Evolutionary conservation across 768 basidiomycete genomes (phyloP).

Genomic region (Hericium alpestre): DNA sequence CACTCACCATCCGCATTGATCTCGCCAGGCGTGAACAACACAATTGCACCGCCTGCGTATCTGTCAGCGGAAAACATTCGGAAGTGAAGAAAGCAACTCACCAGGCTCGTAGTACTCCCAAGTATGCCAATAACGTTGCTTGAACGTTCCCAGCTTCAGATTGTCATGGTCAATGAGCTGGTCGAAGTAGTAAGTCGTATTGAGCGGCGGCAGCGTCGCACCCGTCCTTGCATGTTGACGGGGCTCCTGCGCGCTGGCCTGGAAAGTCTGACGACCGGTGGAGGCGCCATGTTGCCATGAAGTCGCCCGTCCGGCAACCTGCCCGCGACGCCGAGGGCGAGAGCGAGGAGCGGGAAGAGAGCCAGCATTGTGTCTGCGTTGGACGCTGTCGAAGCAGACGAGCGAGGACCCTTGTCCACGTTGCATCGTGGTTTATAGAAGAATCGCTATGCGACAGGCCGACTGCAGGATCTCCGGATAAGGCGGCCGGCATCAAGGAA

Average conservation of each 20-base stretch:
- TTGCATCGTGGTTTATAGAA: too few relatives aligned
- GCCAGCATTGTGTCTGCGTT: not conserved
- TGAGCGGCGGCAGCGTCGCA: slow-evolving; percentile 21
- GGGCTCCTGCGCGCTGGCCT: not conserved
- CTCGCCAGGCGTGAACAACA: slow-evolving; percentile 62
- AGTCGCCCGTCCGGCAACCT: not conserved
- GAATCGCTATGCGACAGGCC: too few relatives aligned
- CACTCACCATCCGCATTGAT: slow-evolving; percentile 36
- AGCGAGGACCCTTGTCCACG: too few relatives aligned
- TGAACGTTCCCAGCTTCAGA: slow-evolving; percentile 67
- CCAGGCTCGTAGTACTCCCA: slow-evolving; percentile 50
- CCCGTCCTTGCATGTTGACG: slow-evolving; percentile 12
- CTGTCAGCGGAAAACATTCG: too few relatives aligned
- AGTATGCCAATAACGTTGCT: slow-evolving; percentile 64
- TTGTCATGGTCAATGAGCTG: slow-evolving; percentile 41
- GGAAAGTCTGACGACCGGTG: not conserved
- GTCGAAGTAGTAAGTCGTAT: slow-evolving; percentile 41
- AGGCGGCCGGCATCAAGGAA: too few relatives aligned
- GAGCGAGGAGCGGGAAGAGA: not conserved
- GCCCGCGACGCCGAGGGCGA: not conserved
- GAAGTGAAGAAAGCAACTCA: not conserved
- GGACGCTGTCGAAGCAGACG: too few relatives aligned
- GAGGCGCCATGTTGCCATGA: slow-evolving; percentile 1
- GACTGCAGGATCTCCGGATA: too few relatives aligned
- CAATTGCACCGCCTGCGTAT: slow-evolving; percentile 39